phyloP scores from a whole-genome alignment of 164 flowering plant species.

The Vitis labrusca region DNA sequence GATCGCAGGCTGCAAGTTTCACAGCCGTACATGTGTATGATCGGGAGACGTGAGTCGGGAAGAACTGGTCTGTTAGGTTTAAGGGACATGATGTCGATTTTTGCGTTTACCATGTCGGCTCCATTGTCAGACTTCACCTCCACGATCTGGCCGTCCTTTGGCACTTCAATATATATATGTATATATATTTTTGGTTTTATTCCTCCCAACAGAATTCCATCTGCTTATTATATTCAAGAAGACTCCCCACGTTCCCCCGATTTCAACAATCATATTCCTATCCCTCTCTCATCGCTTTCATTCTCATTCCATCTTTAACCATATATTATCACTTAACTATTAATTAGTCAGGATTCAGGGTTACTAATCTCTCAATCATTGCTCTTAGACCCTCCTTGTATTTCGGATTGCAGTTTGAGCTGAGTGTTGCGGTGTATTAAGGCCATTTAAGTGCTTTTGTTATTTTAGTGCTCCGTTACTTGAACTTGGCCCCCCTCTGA shows the following conservation, averaged over 20 bases:
- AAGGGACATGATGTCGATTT: slow-evolving; percentile 14
- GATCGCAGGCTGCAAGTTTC: too few species aligned
- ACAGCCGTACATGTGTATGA: too few species aligned
- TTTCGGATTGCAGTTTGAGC: slow-evolving; percentile 8
- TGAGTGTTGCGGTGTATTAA: slow-evolving; percentile 8
- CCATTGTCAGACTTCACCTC: slow-evolving; percentile 30
- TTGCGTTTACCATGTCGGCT: slow-evolving; percentile 26
- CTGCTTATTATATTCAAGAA: slow-evolving; percentile 15
- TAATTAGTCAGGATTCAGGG: slow-evolving; percentile 7
- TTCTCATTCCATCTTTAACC: background rate
- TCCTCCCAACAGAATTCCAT: slow-evolving; percentile 17
- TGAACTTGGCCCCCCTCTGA: slow-evolving; percentile 38
- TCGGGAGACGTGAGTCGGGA: too few species aligned
- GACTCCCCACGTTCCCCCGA: slow-evolving; percentile 32
- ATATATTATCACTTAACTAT: background rate
- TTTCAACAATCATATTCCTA: background rate
- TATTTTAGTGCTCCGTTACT: slow-evolving; percentile 33
- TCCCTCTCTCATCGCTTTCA: background rate
- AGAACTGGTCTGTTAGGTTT: slow-evolving; percentile 10
- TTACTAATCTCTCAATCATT: slow-evolving; percentile 26
- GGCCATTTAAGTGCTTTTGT: slow-evolving; percentile 5
- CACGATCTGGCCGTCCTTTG: slow-evolving; percentile 45
- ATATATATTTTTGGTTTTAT: background rate
- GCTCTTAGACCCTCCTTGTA: slow-evolving; percentile 8
- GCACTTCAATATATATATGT: background rate